phyloP scores from a whole-genome alignment of 2,329 filamentous ascomycete species.

The Pleomassaria siparia region DNA sequence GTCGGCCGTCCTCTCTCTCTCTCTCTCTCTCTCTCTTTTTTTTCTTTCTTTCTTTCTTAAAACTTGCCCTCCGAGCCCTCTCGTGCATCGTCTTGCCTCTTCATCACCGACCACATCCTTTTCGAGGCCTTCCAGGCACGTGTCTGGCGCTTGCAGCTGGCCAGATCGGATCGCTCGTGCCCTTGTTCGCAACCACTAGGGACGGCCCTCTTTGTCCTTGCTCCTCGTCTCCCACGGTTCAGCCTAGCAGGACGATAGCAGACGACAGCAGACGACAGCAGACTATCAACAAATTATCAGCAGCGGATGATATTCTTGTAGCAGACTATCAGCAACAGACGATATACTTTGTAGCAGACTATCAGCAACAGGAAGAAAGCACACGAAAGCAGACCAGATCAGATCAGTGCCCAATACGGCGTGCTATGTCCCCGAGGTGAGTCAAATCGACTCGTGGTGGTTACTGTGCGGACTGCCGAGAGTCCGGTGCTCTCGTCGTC shows the following conservation, averaged over 20 bases:
- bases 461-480: conserved; percentile 7
- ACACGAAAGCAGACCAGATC: no score
- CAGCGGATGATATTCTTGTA: no score
- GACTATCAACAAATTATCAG: no score
- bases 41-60: no score
- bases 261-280: no score
- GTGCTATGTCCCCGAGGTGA: conserved; percentile 1
- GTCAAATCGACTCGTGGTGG: neutral
- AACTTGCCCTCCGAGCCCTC: conserved; percentile 10
- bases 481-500: conserved; percentile 2
- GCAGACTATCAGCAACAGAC: conserved; percentile 7
- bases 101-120: conserved; percentile 7
- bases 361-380: conserved; percentile 8
- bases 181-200: conserved; percentile 9
- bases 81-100: conserved; percentile 10
- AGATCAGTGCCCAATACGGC: conserved; percentile 1
- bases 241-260: conserved; percentile 11
- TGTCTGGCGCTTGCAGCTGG: conserved; percentile 4
- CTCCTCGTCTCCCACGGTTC: conserved; percentile 21
- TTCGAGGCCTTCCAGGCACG: conserved; percentile 8
- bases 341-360: no score
- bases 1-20: no score
- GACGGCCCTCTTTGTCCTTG: conserved; percentile 18
- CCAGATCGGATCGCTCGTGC: conserved; percentile 10
- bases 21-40: no score